phyloP scores from a whole-genome alignment of 2,329 filamentous ascomycete species.

The Thelonectria rubi region DNA sequence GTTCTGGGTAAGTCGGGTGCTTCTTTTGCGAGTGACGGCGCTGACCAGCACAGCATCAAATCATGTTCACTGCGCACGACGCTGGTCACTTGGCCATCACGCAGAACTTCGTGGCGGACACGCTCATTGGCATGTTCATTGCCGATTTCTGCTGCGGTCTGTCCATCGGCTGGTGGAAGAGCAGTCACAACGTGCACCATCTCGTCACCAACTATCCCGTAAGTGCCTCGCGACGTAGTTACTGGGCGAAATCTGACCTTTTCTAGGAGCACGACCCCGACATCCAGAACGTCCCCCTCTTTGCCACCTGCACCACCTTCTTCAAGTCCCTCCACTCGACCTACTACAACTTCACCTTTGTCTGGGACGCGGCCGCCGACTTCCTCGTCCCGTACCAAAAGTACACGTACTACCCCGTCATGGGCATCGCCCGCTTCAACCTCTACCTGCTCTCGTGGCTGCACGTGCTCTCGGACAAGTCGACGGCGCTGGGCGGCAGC shows the following conservation, averaged over 20 bases:
- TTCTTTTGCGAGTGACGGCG: background rate
- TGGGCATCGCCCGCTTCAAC: slow-evolving; percentile 76
- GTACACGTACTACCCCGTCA: slow-evolving; percentile 74
- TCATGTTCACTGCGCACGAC: slow-evolving; percentile 75
- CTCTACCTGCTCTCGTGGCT: slow-evolving; percentile 74
- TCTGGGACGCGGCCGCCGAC: slow-evolving; percentile 69
- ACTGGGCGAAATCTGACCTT: background rate
- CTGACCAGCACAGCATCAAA: slow-evolving; percentile 62
- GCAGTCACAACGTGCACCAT: slow-evolving; percentile 74
- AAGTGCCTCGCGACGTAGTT: slow-evolving; percentile 22
- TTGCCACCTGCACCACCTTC: slow-evolving; percentile 72
- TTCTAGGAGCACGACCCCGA: slow-evolving; percentile 64
- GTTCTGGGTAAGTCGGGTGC: slow-evolving; percentile 60
- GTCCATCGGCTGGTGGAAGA: slow-evolving; percentile 76
- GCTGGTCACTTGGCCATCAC: slow-evolving; percentile 72
- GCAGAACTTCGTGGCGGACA: slow-evolving; percentile 65
- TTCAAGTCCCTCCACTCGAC: slow-evolving; percentile 70
- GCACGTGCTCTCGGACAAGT: slow-evolving; percentile 66
- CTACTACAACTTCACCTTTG: slow-evolving; percentile 72
- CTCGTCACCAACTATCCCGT: slow-evolving; percentile 71
- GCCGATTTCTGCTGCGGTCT: slow-evolving; percentile 73
- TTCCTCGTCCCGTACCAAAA: slow-evolving; percentile 68
- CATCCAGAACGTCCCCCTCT: slow-evolving; percentile 74
- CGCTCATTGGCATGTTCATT: slow-evolving; percentile 68
- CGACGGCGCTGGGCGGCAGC: slow-evolving; percentile 62